Base-by-base conservation (phyloP, 352 stramenopile species). In the Hyaloperonospora brassicae region DNA sequence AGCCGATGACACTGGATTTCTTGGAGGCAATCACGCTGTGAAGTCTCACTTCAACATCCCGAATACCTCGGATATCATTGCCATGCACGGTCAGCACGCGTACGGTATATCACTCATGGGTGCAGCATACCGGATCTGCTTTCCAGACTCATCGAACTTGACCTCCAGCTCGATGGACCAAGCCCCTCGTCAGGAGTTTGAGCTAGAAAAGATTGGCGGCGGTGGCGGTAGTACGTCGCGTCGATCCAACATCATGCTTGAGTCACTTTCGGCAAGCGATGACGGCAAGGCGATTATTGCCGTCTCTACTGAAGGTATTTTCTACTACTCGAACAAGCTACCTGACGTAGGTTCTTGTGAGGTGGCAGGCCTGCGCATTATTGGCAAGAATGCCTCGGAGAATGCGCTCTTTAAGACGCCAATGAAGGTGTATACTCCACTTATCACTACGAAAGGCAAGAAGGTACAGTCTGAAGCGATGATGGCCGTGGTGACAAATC, bases 401-500 rank as follows among this genome's bases (percentile, higher is more conserved):
- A 84, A 89, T 39, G 51, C 68, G 14, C 58, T 83, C 27, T 89
- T 73, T 57, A 86, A 84, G 48, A 72, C 72, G 10, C 74, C 76
- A 0, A 89, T 89, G 74, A 84, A 80, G 50, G 76, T 89, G 13
- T 87, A 87, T 54, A 73, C 69, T 13, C 76, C 79, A 24, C 41
- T 42, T 7, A 50, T 60, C 14, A 53, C 44, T 23, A 38, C 35
- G 42, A 53, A 54, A 11, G 34, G 46, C 17, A 62, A 57, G 42
- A 42, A 52, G 52, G 42, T 46, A 1, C 52, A 61, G n/a, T 31
- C 31, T 2, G 50, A 87, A 25, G 52, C 78, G 1, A 84, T 92
- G 64, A 80, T 92, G 73, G 72, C 73, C 11, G 70, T 88, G 17
- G 68, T 87, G 13, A 84, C 73, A 14, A 92, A 92, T 50, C 73